A percentile compares a stretch with the other conserved stretches of the same genome.
These are phyloP conservation scores for Aulographum hederae DNA, from an alignment of 2,329 filamentous ascomycete species.

Conservation along the genomic window DNA sequence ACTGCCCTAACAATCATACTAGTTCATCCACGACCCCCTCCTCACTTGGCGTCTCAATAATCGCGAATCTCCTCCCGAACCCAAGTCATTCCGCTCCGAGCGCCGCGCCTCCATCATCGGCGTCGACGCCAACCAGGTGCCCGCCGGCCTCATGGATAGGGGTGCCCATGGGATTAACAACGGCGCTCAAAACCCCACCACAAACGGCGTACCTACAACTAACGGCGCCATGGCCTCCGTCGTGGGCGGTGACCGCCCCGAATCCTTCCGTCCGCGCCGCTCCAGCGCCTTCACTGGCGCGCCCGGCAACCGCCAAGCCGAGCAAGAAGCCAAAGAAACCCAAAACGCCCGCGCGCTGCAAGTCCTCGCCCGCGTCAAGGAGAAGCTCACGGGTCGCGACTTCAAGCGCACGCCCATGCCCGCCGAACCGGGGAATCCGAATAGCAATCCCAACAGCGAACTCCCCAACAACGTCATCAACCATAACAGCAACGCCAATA, in stretches of 20 bases:
- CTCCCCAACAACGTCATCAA: no score
- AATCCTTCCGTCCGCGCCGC: slow-evolving; percentile 6
- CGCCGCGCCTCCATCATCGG: slow-evolving; percentile 41
- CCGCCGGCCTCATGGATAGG: slow-evolving; percentile 4
- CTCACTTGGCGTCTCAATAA: slow-evolving; percentile 80
- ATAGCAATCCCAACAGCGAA: no score
- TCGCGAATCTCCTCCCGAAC: slow-evolving; percentile 40
- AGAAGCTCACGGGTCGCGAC: slow-evolving; percentile 87
- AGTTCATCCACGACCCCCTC: slow-evolving; percentile 99
- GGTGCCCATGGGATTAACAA: no score
- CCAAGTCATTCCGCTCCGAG: slow-evolving; percentile 41
- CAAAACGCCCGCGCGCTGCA: slow-evolving; percentile 89
- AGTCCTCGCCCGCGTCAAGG: slow-evolving; percentile 77
- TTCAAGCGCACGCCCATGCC: slow-evolving; percentile 51
- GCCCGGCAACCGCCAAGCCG: slow-evolving; percentile 7
- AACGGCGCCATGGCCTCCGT: slow-evolving; percentile 38
- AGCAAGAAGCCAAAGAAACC: slow-evolving; percentile 42
- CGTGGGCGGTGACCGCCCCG: slow-evolving; percentile 15
- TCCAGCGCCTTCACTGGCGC: not conserved
- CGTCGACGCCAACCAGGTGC: slow-evolving; percentile 19
- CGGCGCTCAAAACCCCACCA: no score
- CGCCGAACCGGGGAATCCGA: not conserved
- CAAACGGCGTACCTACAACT: slow-evolving; percentile 9
- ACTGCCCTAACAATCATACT: slow-evolving; percentile 10
- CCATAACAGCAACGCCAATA: no score